Base-by-base conservation (phyloP, 805 yeast species). In the Starmerella vaccinii region DNA sequence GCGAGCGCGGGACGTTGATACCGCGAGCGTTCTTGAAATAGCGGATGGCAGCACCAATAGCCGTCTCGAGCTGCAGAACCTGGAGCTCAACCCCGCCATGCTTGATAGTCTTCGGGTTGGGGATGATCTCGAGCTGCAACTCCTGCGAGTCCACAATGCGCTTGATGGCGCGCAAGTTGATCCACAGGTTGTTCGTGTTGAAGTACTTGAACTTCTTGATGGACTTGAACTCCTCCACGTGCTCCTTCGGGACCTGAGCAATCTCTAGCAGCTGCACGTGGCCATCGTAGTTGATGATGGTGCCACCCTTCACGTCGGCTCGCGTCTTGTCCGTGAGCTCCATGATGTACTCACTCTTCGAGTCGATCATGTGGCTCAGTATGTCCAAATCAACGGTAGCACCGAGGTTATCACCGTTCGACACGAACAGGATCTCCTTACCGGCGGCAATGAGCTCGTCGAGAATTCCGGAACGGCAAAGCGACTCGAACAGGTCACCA, bases 301-400 rank as follows among this genome's bases (percentile, higher is more conserved):
- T 92, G 75, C 97, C 98, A 75, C 98, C 98, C 73, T 92, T 92
- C 65, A 92, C 98, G 69, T 92, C 98, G 32, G 98, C 98, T 70
- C 97, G 82, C 47, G 98, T 92, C 75, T 92, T 92, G 72, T 90
- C 95, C 49, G 98, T 92, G 68, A 92, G 80, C 73, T 92, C 98
- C 98, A 92, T 92, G 60, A 92, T 81, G 70, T 90, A 92, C 73
- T 92, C 97, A 50, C 96, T 80, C 51, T 82, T 82, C 32, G 95
- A 77, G 64, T 85, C 92, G 57, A 87, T 70, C 95, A 92, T 89
- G 74, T 92, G 96, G 69, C 82, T 79, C 64, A 92, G 76, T 59
- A 92, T 87, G 67, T 82, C 80, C 62, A 86, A 74, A 68, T 92
- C 97, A 44, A 92, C 98, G 24, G 97, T 94, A 46, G 98, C 98